Evolutionary conservation across 2,329 filamentous ascomycete species (phyloP), one percentile per base, ranked within the genome.

Genomic region (Fusarium marasasianum): DNA sequence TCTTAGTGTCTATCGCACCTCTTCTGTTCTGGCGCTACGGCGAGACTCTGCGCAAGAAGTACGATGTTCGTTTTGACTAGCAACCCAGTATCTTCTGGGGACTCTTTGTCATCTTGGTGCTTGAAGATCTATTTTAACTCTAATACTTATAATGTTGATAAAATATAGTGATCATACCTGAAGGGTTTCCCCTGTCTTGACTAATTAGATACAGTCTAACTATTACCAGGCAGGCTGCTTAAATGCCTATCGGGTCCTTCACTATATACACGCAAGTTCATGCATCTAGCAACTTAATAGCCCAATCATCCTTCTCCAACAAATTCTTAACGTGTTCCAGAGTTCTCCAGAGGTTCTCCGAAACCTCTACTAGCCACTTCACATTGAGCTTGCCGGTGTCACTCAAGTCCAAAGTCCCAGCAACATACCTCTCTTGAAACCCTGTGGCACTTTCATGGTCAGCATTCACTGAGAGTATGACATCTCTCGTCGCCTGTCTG

Each of bases 11-110:
- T 2, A 31, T 62, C 8, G 66, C 63, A 1, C 66, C 66, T 29
- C 48, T 69, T 48, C 41, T 69, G 4, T 62, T 69, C 17, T 69
- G 63, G 54, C 41, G 55, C n/a, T 55, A 69, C 8, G 66, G 66
- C 4, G 63, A 69, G 13, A 29, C 13, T 4, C 20, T 69, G 26
- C 48, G 63, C 17, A 68, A 61, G 10, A 69, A 26, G 26, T 69
- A 69, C 6, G 47, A 69, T 15, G n/a, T 68, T 0, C 35, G 50
- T 10, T 55, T 69, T 26, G 66, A 68, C 15, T 67, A 38, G 44
- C 24, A 26, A 26, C 24, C 24, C 24, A 26, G 24, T 26, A 26
- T 26, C 24, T 26, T 26, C 24, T 26, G 24, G 24, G 24, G 24
- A 26, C 24, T 26, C 24, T 26, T 26, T 26, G 24, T 26, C 24